Evolutionary conservation across 352 stramenopile genomes (phyloP).

Genomic region (Phytophthora rubi): DNA sequence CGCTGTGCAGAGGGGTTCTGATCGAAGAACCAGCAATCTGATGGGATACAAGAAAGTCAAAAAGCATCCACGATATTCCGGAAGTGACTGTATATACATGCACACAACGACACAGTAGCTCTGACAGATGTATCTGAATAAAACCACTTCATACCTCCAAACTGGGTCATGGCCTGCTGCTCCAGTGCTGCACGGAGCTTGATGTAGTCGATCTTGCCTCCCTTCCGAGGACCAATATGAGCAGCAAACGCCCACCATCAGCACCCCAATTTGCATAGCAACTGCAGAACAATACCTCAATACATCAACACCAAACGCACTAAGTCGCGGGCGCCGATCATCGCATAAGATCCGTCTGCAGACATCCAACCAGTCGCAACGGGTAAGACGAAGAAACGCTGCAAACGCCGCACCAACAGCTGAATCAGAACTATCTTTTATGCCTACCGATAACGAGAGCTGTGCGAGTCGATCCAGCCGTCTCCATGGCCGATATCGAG

Average conservation of each 20-base stretch:
- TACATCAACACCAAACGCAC: constrained; percentile 29
- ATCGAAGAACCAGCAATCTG: constrained; percentile 91
- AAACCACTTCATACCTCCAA: constrained; percentile 49
- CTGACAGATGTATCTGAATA: not conserved
- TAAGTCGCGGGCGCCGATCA: constrained; percentile 59
- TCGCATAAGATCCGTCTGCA: constrained; percentile 74
- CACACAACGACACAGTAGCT: constrained; percentile 9
- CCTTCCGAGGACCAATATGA: constrained; percentile 28
- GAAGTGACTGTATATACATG: constrained; percentile 13
- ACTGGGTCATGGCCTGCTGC: constrained; percentile 41
- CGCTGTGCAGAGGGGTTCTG: constrained; percentile 64
- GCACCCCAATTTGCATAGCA: not conserved
- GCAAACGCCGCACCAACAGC: not conserved
- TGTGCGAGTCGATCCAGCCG: constrained; percentile 37
- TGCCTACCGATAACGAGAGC: constrained; percentile 71
- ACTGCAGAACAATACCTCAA: not conserved
- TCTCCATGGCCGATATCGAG: constrained; percentile 10
- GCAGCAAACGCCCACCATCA: constrained; percentile 7
- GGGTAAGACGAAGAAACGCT: constrained; percentile 9
- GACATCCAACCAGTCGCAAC: constrained; percentile 12
- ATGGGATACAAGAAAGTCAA: constrained; percentile 25
- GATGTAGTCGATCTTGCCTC: constrained; percentile 73
- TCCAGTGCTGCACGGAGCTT: constrained; percentile 73
- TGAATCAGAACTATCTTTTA: not conserved
- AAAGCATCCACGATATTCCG: constrained; percentile 22